Conservation (phyloP, 257 asterid genomes). For the Solanum medicagineum region DNA sequence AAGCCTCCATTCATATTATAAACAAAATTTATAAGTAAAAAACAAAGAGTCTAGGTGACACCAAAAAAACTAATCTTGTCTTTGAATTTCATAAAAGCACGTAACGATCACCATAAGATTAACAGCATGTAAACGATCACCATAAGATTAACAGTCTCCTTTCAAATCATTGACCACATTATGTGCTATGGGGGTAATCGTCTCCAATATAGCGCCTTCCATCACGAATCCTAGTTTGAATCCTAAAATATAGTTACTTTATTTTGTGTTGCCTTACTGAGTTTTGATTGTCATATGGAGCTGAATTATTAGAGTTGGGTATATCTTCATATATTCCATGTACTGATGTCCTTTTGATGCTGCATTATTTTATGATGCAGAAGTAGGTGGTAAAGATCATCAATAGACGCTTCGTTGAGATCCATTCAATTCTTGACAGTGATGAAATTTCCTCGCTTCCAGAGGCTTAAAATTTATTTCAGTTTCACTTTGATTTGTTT, state of each 20-base stretch:
- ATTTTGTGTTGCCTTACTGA: too few relatives aligned
- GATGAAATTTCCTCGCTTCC: too few relatives aligned
- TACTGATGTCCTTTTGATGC: too few relatives aligned
- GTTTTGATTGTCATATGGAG: too few relatives aligned
- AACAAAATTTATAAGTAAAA: neutral
- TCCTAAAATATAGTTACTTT: constrained; percentile 5
- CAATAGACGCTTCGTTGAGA: too few relatives aligned
- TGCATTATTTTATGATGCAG: too few relatives aligned
- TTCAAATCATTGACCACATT: neutral
- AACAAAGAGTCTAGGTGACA: neutral
- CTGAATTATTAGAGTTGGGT: too few relatives aligned
- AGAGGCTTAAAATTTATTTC: too few relatives aligned
- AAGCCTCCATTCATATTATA: neutral
- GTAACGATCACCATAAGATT: neutral
- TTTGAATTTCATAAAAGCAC: neutral
- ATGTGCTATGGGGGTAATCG: constrained; percentile 74
- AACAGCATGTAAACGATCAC: neutral
- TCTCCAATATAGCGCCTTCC: constrained; percentile 56
- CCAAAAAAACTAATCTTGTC: neutral
- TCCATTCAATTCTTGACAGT: too few relatives aligned
- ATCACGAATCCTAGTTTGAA: constrained; percentile 89
- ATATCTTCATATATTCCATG: too few relatives aligned
- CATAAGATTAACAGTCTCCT: neutral
- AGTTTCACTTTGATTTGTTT: too few relatives aligned
- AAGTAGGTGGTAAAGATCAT: too few relatives aligned